phyloP scores from a whole-genome alignment of 2,329 filamentous ascomycete species.

The Colletotrichum magnum region DNA sequence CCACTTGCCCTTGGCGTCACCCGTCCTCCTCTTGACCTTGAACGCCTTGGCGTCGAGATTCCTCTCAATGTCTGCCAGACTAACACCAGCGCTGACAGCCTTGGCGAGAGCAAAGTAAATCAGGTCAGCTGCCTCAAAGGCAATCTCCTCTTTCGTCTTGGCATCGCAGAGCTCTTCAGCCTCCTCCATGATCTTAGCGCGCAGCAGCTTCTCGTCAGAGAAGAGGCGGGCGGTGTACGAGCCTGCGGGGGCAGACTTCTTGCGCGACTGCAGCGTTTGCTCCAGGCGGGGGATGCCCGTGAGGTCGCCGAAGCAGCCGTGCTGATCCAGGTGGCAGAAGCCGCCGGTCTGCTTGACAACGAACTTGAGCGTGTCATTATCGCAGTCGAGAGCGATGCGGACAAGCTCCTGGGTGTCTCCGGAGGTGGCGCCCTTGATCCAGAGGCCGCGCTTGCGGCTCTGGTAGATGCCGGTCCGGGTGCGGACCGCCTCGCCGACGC shows the following conservation, averaged over 20 bases:
- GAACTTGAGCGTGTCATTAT: constrained; percentile 92
- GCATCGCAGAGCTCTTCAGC: constrained; percentile 95
- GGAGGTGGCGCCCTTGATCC: constrained; percentile 96
- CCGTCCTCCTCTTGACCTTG: constrained; percentile 93
- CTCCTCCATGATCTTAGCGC: constrained; percentile 99
- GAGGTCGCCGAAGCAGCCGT: constrained; percentile 92
- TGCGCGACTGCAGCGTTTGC: constrained; percentile 86
- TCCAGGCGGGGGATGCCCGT: constrained; percentile 87
- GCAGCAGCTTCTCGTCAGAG: constrained; percentile 88
- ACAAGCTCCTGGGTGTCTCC: constrained; percentile 94
- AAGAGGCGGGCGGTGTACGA: constrained; percentile 97
- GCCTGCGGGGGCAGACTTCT: constrained; percentile 84
- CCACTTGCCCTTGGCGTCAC: constrained; percentile 95
- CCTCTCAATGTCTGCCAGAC: constrained; percentile 88
- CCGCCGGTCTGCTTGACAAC: constrained; percentile 90
- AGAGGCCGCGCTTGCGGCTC: constrained; percentile 93
- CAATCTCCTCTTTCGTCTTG: constrained; percentile 83
- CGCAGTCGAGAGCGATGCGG: constrained; percentile 89
- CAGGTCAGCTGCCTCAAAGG: constrained; percentile 94
- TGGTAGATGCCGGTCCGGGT: constrained; percentile 90
- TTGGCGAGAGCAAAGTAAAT: constrained; percentile 97
- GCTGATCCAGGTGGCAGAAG: constrained; percentile 95
- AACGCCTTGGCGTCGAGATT: constrained; percentile 95
- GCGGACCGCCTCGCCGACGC: constrained; percentile 86
- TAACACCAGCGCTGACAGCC: constrained; percentile 87